phyloP scores from a whole-genome alignment of 768 basidiomycete genomes.

The Kwoniella bestiolae region DNA sequence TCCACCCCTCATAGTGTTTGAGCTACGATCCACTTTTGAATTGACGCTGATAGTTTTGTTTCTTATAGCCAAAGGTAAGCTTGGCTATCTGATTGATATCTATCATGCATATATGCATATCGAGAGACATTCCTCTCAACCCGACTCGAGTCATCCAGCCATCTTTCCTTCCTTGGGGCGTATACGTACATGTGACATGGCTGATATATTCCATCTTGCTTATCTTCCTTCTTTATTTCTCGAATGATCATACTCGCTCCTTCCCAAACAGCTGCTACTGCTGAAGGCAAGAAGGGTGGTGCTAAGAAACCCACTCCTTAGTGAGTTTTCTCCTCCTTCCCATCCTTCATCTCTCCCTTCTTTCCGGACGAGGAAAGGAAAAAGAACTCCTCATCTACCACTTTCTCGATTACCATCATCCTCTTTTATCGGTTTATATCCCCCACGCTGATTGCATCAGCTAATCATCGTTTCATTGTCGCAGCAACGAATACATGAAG shows the following conservation, averaged over 20 bases:
- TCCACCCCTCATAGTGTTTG: no score
- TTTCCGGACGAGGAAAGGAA: not conserved
- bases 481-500: constrained; percentile 55
- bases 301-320: constrained; percentile 44
- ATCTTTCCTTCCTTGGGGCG: constrained; percentile 18
- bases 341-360: constrained; percentile 6
- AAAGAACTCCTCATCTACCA: no score
- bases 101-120: not conserved
- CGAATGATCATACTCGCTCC: constrained; percentile 3
- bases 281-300: constrained; percentile 34
- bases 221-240: not conserved
- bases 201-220: no score
- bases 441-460: not conserved
- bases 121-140: not conserved
- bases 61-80: not conserved
- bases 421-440: no score
- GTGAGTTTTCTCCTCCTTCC: constrained; percentile 33
- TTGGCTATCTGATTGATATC: not conserved
- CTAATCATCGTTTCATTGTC: not conserved
- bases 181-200: no score
- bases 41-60: not conserved
- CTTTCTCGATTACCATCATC: no score
- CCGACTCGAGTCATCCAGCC: not conserved
- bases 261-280: constrained; percentile 29
- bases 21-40: no score